Evolutionary conservation across 106 monocot genomes (phyloP), one percentile per base, ranked within the genome.

Genomic region (Acanthochlamys bracteata): DNA sequence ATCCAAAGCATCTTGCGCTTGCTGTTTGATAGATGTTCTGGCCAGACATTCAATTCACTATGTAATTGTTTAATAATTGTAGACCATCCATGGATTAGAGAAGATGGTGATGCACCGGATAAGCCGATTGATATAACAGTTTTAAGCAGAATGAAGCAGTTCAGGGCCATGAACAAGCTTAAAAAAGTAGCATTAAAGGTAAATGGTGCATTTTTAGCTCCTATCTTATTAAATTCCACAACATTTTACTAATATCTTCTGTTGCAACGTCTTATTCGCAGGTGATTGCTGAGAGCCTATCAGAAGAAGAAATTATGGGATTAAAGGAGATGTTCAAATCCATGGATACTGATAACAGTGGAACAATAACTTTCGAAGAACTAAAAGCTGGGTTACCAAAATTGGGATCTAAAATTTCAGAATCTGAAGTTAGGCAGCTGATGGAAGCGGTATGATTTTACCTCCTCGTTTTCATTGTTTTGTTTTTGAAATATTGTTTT

Each of bases 281-380:
- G 92, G 92, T 92, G 40, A 75, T 92, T 64, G 92, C 92, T 66
- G 82, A 92, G 57, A 84, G 73, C 65, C 64, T 88, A 39, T 87
- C 84, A 46, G 87, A 92, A 75, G 92, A 92, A 69, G 92, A 92
- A 73, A 87, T 84, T 56, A 69, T 73, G 65, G 92, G 92, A 17
- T 64, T 92, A 55, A 82, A 82, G 55, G 82, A 88, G 53, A 77
- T 92, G 74, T 91, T 91, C 63, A 78, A 78, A 64, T 80, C 83
- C 21, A 83, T 91, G 52, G 90, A 91, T 57, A 79, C 71, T 53
- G 90, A 91, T 71, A 71, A 66, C 54, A 86, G 74, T 73, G 90
- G 90, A 60, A 81, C 75, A 40, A 81, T 91, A 41, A 91, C 90
- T 24, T 76, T 76, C 64, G 80, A 86, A 41, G 90, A 91, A 71